Conservation (phyloP, 345 rosid genomes). For the Camelina neglecta region DNA sequence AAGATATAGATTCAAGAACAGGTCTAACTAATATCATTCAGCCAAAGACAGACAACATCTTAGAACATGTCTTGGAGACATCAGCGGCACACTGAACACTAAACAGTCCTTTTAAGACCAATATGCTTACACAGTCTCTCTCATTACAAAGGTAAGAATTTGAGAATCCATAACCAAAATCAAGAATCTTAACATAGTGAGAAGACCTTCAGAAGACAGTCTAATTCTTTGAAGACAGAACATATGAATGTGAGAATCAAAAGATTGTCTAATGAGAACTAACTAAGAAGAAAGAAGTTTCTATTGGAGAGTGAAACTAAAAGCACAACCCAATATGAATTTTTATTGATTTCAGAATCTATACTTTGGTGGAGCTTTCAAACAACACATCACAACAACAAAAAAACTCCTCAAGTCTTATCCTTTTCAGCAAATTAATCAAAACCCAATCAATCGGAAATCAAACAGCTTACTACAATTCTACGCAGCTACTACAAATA, state of each 20-base stretch:
- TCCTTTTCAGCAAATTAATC: neutral
- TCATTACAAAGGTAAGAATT: neutral
- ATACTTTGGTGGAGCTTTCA: neutral
- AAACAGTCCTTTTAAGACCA: neutral
- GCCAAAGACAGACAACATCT: neutral
- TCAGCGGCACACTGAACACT: neutral
- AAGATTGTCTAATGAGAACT: neutral
- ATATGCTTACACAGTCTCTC: neutral
- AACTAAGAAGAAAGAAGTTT: neutral
- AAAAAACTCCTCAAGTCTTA: neutral
- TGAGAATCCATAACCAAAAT: neutral
- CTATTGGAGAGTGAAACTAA: constrained; percentile 1
- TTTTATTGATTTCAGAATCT: neutral
- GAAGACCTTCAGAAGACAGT: neutral
- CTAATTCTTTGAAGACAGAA: neutral
- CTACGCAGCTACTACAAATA: neutral
- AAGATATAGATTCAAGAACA: constrained; percentile 8
- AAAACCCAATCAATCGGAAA: neutral
- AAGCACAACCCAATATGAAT: constrained; percentile 2
- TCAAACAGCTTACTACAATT: neutral
- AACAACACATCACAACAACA: neutral
- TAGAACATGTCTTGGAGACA: neutral
- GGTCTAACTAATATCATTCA: neutral
- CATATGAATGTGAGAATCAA: neutral
- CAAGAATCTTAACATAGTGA: constrained; percentile 3